phyloP scores from a whole-genome alignment of 306 rosid species.

The Boehmeria nivea region DNA sequence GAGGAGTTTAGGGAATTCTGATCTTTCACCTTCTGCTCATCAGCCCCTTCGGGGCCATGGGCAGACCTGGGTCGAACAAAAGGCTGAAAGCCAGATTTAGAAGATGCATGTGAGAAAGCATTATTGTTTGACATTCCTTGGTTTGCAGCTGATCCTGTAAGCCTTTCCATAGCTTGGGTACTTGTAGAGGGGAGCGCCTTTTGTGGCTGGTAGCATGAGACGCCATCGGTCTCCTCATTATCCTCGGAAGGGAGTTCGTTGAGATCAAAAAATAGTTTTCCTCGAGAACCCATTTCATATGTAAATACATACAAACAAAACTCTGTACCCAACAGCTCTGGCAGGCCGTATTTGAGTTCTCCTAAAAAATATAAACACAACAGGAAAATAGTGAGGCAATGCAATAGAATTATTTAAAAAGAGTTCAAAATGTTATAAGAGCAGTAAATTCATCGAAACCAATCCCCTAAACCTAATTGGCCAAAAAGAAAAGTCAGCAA shows the following conservation, averaged over 20 bases:
- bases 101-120: conserved; percentile 81
- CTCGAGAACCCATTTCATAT: conserved; percentile 96
- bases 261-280: conserved; percentile 88
- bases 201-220: conserved; percentile 51
- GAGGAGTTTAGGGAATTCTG: conserved; percentile 28
- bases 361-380: conserved; percentile 32
- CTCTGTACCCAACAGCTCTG: conserved; percentile 8
- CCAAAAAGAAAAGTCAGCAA: conserved; percentile 1
- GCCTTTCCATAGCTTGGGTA: conserved; percentile 41
- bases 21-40: conserved; percentile 40
- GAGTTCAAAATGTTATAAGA: not conserved
- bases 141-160: conserved; percentile 43
- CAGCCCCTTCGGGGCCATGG: conserved; percentile 37
- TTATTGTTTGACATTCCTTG: conserved; percentile 60
- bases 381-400: conserved; percentile 37
- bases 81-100: conserved; percentile 91
- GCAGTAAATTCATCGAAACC: conserved; percentile 1
- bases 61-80: conserved; percentile 61
- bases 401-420: too few species aligned
- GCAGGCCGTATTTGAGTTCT: conserved; percentile 21
- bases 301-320: conserved; percentile 66
- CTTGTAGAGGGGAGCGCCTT: conserved; percentile 62
- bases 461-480: too few species aligned
- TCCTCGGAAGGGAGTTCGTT: conserved; percentile 91
- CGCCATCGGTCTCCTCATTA: conserved; percentile 53